Evolutionary conservation across 768 basidiomycete species (phyloP).

Genomic region (Trametes maxima): DNA sequence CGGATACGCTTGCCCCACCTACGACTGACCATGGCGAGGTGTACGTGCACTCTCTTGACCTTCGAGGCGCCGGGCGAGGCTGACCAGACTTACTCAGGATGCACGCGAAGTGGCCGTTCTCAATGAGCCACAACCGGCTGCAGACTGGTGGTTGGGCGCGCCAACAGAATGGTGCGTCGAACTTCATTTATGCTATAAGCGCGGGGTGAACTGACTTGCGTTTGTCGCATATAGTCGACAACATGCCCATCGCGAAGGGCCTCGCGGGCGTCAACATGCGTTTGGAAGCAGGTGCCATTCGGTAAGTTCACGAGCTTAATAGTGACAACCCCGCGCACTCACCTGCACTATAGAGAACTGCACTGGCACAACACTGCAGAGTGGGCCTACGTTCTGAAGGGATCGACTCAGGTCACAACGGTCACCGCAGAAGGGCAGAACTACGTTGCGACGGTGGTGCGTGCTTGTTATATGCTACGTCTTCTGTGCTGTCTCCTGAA

Average conservation of each 20-base stretch:
- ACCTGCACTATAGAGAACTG: slow-evolving; percentile 28
- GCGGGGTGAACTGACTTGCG: not conserved
- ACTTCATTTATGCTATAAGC: not conserved
- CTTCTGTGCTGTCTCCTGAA: not conserved
- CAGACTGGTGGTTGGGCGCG: slow-evolving; percentile 63
- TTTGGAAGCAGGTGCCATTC: slow-evolving; percentile 34
- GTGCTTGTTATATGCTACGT: not conserved
- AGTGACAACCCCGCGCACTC: not conserved
- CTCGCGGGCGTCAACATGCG: slow-evolving; percentile 36
- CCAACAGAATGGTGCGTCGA: slow-evolving; percentile 49
- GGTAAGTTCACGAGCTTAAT: slow-evolving; percentile 11
- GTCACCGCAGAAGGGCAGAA: slow-evolving; percentile 52
- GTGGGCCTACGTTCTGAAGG: slow-evolving; percentile 38
- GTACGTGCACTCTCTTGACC: slow-evolving; percentile 15
- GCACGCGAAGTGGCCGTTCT: slow-evolving; percentile 62
- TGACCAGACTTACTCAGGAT: slow-evolving; percentile 29
- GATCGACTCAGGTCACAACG: slow-evolving; percentile 42
- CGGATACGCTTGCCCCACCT: slow-evolving; percentile 36
- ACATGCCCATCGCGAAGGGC: slow-evolving; percentile 55
- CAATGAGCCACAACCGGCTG: slow-evolving; percentile 56
- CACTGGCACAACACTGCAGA: slow-evolving; percentile 38
- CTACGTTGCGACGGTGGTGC: slow-evolving; percentile 43
- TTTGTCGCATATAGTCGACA: slow-evolving; percentile 35
- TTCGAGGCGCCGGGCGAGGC: not conserved
- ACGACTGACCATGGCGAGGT: slow-evolving; percentile 37